Evolutionary conservation across 371 early-diverging fungal genomes (phyloP), one percentile per base, ranked within the genome.

Genomic region (Mortierella sp.): DNA sequence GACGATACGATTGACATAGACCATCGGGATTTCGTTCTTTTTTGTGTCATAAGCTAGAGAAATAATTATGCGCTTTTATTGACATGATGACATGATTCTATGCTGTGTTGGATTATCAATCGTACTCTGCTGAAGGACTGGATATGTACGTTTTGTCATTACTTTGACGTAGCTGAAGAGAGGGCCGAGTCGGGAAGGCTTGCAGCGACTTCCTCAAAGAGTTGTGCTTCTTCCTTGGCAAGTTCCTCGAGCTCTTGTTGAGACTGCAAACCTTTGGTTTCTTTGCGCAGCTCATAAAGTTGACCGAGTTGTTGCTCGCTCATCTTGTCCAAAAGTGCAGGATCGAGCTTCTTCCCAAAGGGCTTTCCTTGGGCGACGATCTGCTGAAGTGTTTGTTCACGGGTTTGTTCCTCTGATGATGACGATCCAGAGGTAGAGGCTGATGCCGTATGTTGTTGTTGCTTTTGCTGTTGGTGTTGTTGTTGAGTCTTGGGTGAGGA

Each of bases 221-320:
- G 34, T 31, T 61, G 37, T 4, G 78, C 61, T 32, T 76, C 78
- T 19, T 76, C 70, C 24, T 69, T 60, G 31, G 70, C 78, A 31
- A 76, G 26, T 17, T 70, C 65, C 1, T 64, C 58, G 28, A 76
- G 54, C 28, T 71, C 79, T 39, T 83, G 53, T 12, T 62, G 67
- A 19, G 78, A 62, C n/a, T 83, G 72, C 3, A 85, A 60, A 19
- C 70, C 79, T 51, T 81, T 86, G 27, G 88, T 71, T 64, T 90
- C 88, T 24, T 82, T 79, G 58, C 87, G 70, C 58, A 91, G 75
- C 63, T 86, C 90, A 76, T 83, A 87, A 23, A 91, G 65, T 53
- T 89, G 90, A 1, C 90, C 90, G 14, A 91, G 47, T 57, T 90
- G 90, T 64, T 91, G 86, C 49, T 89, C 89, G 27, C 79, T 86